Percentiles rank a stretch among this genome's conserved stretches.
phyloP scores from a whole-genome alignment of 1,139 yeast genomes.

The Candida dubliniensis region DNA sequence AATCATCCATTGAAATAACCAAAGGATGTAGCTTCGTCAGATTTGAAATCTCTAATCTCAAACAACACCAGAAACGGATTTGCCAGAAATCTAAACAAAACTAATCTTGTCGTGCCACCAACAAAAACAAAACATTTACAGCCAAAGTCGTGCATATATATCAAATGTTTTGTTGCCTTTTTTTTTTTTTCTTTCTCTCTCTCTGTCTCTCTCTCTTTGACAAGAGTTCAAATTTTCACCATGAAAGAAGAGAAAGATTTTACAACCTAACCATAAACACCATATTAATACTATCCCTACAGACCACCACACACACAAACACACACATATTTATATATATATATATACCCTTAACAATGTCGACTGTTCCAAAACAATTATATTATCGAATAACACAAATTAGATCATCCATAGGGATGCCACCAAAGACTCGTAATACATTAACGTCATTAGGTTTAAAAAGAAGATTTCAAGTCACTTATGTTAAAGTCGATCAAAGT shows the following conservation, averaged over 20 bases:
- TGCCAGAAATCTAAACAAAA: too few relatives aligned
- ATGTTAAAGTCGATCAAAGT: conserved; percentile 71
- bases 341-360: background rate
- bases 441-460: conserved; percentile 73
- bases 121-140: too few relatives aligned
- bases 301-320: too few relatives aligned
- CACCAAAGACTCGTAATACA: conserved; percentile 64
- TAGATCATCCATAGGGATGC: conserved; percentile 84
- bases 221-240: too few relatives aligned
- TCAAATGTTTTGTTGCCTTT: too few relatives aligned
- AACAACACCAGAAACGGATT: background rate
- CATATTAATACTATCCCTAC: too few relatives aligned
- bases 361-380: conserved; percentile 18
- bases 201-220: too few relatives aligned
- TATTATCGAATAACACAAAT: conserved; percentile 68
- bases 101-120: too few relatives aligned
- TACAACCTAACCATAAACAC: too few relatives aligned
- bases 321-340: background rate
- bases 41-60: background rate
- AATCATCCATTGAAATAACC: conserved; percentile 21
- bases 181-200: too few relatives aligned
- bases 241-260: too few relatives aligned
- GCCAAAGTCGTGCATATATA: background rate
- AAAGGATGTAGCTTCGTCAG: background rate
- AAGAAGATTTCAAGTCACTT: conserved; percentile 71